Conservation (phyloP, 2,329 filamentous ascomycete genomes). For the Dryadomyces sulphureus region DNA sequence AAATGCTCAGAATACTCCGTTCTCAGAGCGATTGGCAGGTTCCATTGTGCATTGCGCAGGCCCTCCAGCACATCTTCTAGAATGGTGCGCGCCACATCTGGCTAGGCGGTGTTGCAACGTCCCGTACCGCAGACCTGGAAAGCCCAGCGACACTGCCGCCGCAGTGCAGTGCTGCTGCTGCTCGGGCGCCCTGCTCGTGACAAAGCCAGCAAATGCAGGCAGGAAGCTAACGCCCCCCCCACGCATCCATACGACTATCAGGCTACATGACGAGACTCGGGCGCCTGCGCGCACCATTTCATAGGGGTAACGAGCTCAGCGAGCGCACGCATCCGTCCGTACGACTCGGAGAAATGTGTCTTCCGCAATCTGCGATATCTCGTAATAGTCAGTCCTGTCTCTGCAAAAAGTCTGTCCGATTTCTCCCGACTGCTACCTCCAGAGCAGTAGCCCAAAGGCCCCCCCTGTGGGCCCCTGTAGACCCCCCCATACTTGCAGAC, state of each 20-base stretch:
- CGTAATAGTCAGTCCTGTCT: no score
- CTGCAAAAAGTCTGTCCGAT: neutral
- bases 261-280: neutral
- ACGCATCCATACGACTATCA: neutral
- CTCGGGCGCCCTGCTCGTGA: neutral
- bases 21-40: no score
- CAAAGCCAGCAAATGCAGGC: neutral
- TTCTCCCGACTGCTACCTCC: neutral
- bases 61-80: neutral
- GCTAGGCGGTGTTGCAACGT: slow-evolving; percentile 5
- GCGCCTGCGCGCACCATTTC: neutral
- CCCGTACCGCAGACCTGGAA: slow-evolving; percentile 9
- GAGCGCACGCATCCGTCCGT: neutral
- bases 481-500: no score
- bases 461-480: neutral
- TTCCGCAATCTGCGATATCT: no score
- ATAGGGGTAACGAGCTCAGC: neutral
- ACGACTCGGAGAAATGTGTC: no score
- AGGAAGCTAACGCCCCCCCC: no score
- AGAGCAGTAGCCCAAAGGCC: neutral
- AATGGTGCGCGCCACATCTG: neutral
- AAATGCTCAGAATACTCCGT: no score
- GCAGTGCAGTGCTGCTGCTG: no score
- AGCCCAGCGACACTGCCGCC: neutral
- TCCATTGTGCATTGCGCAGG: no score